phyloP scores from a whole-genome alignment of 2,329 filamentous ascomycete species.

The Microdochium nivale region DNA sequence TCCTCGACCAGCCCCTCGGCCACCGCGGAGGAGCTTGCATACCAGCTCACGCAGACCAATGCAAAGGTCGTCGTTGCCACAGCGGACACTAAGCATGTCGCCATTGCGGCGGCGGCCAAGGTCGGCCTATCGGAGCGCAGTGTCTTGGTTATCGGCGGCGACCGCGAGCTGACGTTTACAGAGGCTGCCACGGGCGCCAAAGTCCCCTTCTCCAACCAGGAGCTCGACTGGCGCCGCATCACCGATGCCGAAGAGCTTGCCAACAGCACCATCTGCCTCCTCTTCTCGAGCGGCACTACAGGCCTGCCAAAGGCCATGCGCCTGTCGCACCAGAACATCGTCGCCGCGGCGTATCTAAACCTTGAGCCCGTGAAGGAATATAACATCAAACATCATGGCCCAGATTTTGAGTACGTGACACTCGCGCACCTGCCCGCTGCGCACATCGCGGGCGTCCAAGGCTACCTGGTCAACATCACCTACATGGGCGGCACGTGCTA shows the following conservation, averaged over 20 bases:
- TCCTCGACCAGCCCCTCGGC: slow-evolving; percentile 13
- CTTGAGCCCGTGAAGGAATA: slow-evolving; percentile 18
- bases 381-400: slow-evolving; percentile 14
- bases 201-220: slow-evolving; percentile 23
- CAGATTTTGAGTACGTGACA: slow-evolving; percentile 20
- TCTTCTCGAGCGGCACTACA: slow-evolving; percentile 41
- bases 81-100: slow-evolving; percentile 34
- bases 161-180: slow-evolving; percentile 13
- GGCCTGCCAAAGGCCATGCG: slow-evolving; percentile 37
- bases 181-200: slow-evolving; percentile 18
- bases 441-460: slow-evolving; percentile 36
- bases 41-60: slow-evolving; percentile 28
- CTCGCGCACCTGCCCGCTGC: slow-evolving; percentile 35
- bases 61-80: slow-evolving; percentile 34
- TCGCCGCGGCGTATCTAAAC: slow-evolving; percentile 24
- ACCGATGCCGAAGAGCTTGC: slow-evolving; percentile 37
- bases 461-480: slow-evolving; percentile 30
- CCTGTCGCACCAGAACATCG: slow-evolving; percentile 35
- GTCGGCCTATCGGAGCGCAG: slow-evolving; percentile 31
- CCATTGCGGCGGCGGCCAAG: slow-evolving; percentile 38
- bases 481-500: slow-evolving; percentile 40
- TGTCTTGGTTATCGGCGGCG: slow-evolving; percentile 42
- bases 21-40: slow-evolving; percentile 14
- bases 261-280: slow-evolving; percentile 28
- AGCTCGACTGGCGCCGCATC: slow-evolving; percentile 43